Conservation (phyloP, 2,329 filamentous ascomycete genomes). For the Cladosporium sp. region DNA sequence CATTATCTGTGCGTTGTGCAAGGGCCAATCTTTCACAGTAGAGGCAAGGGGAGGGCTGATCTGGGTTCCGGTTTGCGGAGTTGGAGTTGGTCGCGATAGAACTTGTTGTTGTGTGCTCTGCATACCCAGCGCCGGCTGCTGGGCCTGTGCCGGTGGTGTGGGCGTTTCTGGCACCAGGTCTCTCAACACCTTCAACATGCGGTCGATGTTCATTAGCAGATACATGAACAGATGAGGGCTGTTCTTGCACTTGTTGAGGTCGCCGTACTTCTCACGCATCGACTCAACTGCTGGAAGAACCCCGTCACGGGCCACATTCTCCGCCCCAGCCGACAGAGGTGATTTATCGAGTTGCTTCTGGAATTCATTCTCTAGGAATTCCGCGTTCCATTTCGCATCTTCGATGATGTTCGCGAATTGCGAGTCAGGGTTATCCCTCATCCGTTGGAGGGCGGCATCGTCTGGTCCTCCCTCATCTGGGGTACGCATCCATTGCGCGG, state of each 20-base stretch:
- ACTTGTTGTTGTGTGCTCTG: no score
- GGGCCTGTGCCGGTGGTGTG: not conserved
- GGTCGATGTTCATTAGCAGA: not conserved
- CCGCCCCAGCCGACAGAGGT: not conserved
- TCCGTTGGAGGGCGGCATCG: not conserved
- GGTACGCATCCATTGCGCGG: not conserved
- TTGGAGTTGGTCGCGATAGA: no score
- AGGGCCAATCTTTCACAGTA: no score
- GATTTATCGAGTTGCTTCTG: not conserved
- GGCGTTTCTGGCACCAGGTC: not conserved
- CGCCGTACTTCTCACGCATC: not conserved
- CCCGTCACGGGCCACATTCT: not conserved
- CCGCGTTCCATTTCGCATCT: not conserved
- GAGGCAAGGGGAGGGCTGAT: no score
- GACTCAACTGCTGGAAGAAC: not conserved
- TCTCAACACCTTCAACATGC: not conserved
- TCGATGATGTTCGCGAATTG: not conserved
- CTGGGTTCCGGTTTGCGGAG: no score
- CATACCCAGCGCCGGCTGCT: no score
- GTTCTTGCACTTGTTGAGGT: not conserved
- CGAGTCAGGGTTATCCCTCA: not conserved
- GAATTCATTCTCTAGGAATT: not conserved
- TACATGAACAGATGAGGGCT: not conserved
- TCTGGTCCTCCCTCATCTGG: not conserved
- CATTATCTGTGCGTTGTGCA: no score